Evolutionary conservation across 805 yeast species (phyloP), one percentile per base, ranked within the genome.

Genomic region (Scheffersomyces ergatensis): DNA sequence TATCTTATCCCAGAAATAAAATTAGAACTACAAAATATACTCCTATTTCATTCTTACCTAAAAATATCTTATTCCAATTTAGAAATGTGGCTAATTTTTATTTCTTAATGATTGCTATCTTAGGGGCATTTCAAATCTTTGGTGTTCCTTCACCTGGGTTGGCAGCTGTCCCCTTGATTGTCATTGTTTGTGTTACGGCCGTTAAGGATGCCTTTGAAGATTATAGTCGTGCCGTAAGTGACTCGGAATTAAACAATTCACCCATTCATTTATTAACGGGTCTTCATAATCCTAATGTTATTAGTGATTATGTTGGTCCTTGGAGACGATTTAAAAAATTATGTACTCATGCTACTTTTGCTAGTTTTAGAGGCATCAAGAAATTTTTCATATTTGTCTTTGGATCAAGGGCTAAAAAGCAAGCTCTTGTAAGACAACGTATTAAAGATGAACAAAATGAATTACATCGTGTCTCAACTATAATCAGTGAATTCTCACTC

Each of bases 81-180:
- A 67, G 70, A 15, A 80, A 80, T 50, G 73, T 78, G 43, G 85
- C 85, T 39, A 80, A 80, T 55, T 50, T 66, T n/a, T 80, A 80
- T 55, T 80, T 80, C 65, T 63, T 80, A 49, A 49, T 77, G 15
- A 63, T 78, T 51, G 74, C 76, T 42, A 77, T 80, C 24, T 58
- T 80, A 47, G 83, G 84, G 11, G 67, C 70, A 5, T 82, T 83
- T 59, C 70, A 79, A 46, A 78, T 85, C 34, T 85, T 85, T 57
- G 95, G 95, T 35, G 89, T 83, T 16, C 72, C 77, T 24, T 71
- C 70, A 44, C 89, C 93, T 1, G 92, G 80, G 1, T 66, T 85
- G 53, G 83, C 85, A 16, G 86, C 89, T 2, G 90, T 85, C 25
- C 95, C 95, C 2, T 76, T 85, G 56, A 83, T 85, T 58, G 90